Evolutionary conservation across 352 stramenopile species (phyloP), one percentile per base, ranked within the genome.

Genomic region (Globisporangium nunn): DNA sequence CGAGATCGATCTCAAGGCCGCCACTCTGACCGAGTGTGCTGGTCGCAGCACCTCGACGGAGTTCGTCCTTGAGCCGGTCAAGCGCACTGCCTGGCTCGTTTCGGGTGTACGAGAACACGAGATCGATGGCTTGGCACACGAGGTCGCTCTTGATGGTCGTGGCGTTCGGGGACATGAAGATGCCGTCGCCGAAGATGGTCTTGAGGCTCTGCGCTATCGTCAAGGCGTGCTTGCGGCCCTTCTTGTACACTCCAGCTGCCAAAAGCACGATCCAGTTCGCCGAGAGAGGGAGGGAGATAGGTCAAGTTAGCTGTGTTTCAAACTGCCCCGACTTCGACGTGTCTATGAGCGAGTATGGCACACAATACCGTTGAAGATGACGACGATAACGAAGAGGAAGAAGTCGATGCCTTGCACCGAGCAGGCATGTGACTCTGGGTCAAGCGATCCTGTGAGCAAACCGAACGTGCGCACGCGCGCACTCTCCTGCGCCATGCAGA

Each of bases 341-440:
- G 23, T 23, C 23, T 23, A 23, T 23, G 23, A 23, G 23, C 23
- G 23, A 23, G 23, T 23, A 23, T 23, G 23, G 23, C 23, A 23
- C 23, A 23, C 23, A 23, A 50, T 72, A 89, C 81, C 78, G 52
- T 89, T 87, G 53, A 87, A 91, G 23, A 91, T 72, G 29, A 91
- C 83, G 37, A 88, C 67, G 8, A 89, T 64, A 11, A 88, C 72
- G n/a, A 89, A 75, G 37, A 91, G 58, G 46, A 88, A 88, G 46
- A 91, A 89, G 33, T 91, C 78, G 30, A 89, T 68, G 29, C 74
- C 81, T 58, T 89, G 77, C 10, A 84, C 75, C 0, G 81, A 91
- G 51, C 78, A 91, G 7, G 78, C 78, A 54, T 86, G 81, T 1
- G 78, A 89, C 31, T 88, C 79, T 0, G 81, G 79, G n/a, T 91